Evolutionary conservation across 306 rosid genomes (phyloP), one percentile per base, ranked within the genome.

Genomic region (Parietaria judaica): DNA sequence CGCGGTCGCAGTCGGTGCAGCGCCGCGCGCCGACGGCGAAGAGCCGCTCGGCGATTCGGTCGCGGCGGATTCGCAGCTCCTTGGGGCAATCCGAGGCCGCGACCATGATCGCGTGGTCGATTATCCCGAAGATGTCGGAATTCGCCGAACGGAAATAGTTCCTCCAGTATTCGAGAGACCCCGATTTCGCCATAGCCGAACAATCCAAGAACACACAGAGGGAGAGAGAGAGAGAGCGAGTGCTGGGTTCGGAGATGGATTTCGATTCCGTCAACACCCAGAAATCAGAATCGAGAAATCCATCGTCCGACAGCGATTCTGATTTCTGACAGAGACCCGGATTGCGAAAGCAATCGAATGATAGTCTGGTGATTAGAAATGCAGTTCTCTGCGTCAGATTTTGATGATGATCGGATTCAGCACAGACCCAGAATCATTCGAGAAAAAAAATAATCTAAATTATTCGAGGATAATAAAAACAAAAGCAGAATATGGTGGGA

Each of bases 61-160:
- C 96, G 54, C 99, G 81, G 58, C 90, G 74, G 67, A 74, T 56
- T 52, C 71, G 80, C 54, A 88, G 85, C 83, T 88, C 88, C 61
- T 80, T 84, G 0, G 99, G 94, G 41, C 90, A 88, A 80, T 92
- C 96, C 9, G 80, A 69, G 57, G 92, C 95, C 3, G 96, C 99
- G 64, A 92, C 99, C 74, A 79, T 61, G 72, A 92, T 92, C 0
- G 99, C 99, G 45, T 79, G 83, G 60, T 92, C 90, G 62, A 92
- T 88, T 74, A 92, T 82, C 6, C 61, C 81, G 50, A 92, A 92
- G 52, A 92, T 88, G 44, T 88, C 87, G 0, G 79, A 88, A 60
- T 76, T 84, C 2, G 88, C 80, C 7, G 83, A 62, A 15, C 94
- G 52, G 48, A 92, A 92, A 79, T 84, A 92, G 63, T 50, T 69